These are phyloP conservation scores for Panaeolus cyanescens DNA, from an alignment of 768 basidiomycete species.

Conservation along the genomic window DNA sequence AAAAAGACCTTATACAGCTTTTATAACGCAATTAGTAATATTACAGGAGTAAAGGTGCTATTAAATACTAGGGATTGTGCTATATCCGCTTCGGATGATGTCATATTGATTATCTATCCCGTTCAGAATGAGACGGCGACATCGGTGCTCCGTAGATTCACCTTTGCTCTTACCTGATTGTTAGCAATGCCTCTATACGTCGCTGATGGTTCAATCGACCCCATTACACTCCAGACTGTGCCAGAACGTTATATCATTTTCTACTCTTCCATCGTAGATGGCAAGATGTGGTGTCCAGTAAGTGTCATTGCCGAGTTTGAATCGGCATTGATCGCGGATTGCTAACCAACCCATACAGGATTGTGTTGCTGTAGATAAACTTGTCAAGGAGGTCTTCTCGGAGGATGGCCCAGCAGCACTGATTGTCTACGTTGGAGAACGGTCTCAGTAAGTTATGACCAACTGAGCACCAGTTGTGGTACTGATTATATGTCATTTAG, in stretches of 20 bases:
- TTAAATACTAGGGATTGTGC: neutral
- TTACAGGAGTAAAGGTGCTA: too few relatives aligned
- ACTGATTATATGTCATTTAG: slow-evolving; percentile 33
- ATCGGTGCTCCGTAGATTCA: neutral
- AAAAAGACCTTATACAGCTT: too few relatives aligned
- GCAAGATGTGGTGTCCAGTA: slow-evolving; percentile 74
- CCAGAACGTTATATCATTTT: slow-evolving; percentile 66
- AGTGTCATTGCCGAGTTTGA: slow-evolving; percentile 17
- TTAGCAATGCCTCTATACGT: slow-evolving; percentile 53
- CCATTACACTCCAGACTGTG: slow-evolving; percentile 35
- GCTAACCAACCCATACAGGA: slow-evolving; percentile 43
- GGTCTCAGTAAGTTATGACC: slow-evolving; percentile 51
- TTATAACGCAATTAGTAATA: too few relatives aligned
- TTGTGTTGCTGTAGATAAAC: slow-evolving; percentile 60
- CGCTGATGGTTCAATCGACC: slow-evolving; percentile 36
- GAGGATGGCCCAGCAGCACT: slow-evolving; percentile 50
- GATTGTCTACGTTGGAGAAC: slow-evolving; percentile 72
- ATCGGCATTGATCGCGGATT: neutral
- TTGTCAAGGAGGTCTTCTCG: slow-evolving; percentile 54
- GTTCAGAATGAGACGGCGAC: neutral
- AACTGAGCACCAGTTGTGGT: neutral
- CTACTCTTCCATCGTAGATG: slow-evolving; percentile 66
- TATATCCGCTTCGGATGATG: neutral
- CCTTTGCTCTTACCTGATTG: neutral
- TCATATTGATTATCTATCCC: neutral